Conservation (phyloP, 2,329 filamentous ascomycete genomes). For the Aspergillus pseudoterreus region DNA sequence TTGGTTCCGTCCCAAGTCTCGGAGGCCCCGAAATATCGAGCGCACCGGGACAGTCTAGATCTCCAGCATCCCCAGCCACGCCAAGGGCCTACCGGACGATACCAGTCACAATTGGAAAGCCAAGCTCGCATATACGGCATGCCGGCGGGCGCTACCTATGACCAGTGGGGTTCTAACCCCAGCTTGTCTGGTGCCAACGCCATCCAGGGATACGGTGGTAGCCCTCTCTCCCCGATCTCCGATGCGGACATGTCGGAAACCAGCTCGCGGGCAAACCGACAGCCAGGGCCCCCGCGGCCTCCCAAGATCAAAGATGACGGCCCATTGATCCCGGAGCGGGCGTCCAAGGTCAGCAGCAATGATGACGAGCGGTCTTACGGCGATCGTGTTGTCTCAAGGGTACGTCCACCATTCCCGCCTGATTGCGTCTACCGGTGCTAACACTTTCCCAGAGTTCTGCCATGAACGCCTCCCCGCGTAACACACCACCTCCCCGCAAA, state of each 20-base stretch:
- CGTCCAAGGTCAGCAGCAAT: conserved; percentile 35
- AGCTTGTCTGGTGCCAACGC: conserved; percentile 34
- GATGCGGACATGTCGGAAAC: conserved; percentile 45
- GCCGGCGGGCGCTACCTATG: conserved; percentile 26
- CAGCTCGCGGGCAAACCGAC: conserved; percentile 29
- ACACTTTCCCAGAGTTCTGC: conserved; percentile 24
- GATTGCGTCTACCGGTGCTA: neutral
- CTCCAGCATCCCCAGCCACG: conserved; percentile 63
- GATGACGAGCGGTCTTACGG: conserved; percentile 35
- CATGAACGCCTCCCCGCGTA: conserved; percentile 32
- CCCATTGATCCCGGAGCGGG: conserved; percentile 54
- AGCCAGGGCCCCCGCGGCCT: conserved; percentile 46
- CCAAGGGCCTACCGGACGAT: conserved; percentile 58
- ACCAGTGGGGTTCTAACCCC: conserved; percentile 45
- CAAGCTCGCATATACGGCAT: conserved; percentile 53
- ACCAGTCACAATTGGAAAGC: conserved; percentile 59
- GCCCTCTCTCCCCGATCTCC: conserved; percentile 45
- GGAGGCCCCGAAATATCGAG: conserved; percentile 61
- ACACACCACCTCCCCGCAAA: conserved; percentile 37
- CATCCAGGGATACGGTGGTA: conserved; percentile 34
- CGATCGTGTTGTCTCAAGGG: conserved; percentile 40
- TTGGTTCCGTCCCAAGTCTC: conserved; percentile 58
- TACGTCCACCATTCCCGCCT: conserved; percentile 17
- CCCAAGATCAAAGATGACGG: conserved; percentile 56
- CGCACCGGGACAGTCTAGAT: conserved; percentile 61